Percentiles rank a stretch among this genome's conserved stretches.
Evolutionary conservation across 192 early-diverging fungal species (phyloP).

Genomic region (Gonapodya sp.): DNA sequence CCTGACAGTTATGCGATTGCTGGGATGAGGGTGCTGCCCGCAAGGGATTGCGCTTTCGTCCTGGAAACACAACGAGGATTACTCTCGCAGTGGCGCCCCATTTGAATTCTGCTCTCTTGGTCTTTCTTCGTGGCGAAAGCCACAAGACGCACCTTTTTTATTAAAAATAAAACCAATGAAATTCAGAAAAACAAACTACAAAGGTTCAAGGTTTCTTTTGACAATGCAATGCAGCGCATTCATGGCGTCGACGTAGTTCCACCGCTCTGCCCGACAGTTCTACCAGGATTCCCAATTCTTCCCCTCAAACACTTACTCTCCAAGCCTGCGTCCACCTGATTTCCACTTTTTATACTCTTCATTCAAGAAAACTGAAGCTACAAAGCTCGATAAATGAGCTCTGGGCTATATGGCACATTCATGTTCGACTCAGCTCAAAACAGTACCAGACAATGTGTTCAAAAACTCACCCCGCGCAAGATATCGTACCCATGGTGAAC

Average conservation of each 20-base stretch:
- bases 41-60: background rate
- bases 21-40: background rate
- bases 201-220: no score
- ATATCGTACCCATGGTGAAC: background rate
- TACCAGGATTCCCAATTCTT: background rate
- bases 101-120: background rate
- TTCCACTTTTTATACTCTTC: constrained; percentile 8
- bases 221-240: no score
- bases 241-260: no score
- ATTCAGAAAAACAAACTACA: no score
- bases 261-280: background rate
- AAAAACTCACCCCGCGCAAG: background rate
- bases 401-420: background rate
- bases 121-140: background rate
- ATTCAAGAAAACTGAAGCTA: background rate
- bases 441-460: background rate
- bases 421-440: background rate
- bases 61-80: constrained; percentile 1
- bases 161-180: background rate
- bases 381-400: constrained; percentile 4
- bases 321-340: background rate
- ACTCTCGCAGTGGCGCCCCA: background rate
- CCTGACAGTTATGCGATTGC: constrained; percentile 3
- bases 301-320: background rate
- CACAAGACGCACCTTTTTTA: background rate